These are phyloP conservation scores for Euryodendron excelsum DNA, from an alignment of 148 eudicot genomes.

Conservation along the genomic window DNA sequence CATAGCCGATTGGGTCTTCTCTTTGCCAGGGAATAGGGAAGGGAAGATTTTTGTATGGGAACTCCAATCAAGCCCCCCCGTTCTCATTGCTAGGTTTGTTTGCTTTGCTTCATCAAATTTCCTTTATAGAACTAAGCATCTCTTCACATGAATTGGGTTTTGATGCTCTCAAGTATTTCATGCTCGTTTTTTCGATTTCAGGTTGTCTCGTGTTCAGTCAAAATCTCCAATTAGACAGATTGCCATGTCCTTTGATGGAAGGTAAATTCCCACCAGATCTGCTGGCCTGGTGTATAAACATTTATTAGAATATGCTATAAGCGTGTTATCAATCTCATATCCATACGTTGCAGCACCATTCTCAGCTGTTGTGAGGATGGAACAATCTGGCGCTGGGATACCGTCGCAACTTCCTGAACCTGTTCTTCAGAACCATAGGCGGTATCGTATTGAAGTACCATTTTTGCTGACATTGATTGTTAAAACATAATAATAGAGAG, in stretches of 20 bases:
- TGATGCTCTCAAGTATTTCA: background rate
- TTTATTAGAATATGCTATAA: background rate
- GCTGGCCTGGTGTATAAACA: background rate
- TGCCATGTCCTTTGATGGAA: constrained; percentile 96
- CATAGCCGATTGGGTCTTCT: background rate
- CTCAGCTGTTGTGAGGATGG: constrained; percentile 94
- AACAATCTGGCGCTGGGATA: constrained; percentile 98
- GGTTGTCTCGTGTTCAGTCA: constrained; percentile 73
- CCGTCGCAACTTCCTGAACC: constrained; percentile 41
- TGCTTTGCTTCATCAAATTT: background rate
- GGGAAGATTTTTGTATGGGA: constrained; percentile 95
- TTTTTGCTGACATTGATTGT: background rate
- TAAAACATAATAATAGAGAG: background rate
- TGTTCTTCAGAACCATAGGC: background rate
- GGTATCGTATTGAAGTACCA: background rate
- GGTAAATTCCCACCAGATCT: constrained; percentile 39
- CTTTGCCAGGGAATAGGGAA: constrained; percentile 81
- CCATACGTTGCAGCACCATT: constrained; percentile 65
- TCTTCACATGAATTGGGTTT: background rate
- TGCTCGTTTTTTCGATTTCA: constrained; percentile 20
- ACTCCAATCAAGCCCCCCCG: constrained; percentile 91
- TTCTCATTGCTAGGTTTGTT: constrained; percentile 74
- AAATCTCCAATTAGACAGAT: constrained; percentile 93
- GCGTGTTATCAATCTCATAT: background rate
- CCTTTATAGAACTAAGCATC: background rate